Evolutionary conservation across 495 filamentous ascomycete genomes (phyloP).

Genomic region (Penicillium canescens): DNA sequence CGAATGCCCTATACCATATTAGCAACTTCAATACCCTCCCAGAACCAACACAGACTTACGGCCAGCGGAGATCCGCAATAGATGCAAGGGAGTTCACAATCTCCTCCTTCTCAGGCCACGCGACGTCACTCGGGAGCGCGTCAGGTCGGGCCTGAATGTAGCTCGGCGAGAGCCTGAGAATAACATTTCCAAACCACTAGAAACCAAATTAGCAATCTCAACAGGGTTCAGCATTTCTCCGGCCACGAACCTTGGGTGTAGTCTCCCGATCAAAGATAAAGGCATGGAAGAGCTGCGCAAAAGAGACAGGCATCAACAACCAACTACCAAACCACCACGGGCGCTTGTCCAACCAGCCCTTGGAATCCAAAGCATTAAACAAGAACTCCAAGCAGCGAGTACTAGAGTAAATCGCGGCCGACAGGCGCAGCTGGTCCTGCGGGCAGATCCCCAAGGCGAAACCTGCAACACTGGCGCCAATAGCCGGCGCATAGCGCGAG

Average conservation of each 20-base stretch:
- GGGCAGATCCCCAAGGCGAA: slow-evolving; percentile 80
- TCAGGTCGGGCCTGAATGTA: slow-evolving; percentile 77
- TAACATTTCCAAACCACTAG: slow-evolving; percentile 68
- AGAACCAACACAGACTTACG: slow-evolving; percentile 53
- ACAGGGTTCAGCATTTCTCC: not conserved
- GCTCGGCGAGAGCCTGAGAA: slow-evolving; percentile 69
- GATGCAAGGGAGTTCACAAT: slow-evolving; percentile 79
- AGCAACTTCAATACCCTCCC: not conserved
- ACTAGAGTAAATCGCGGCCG: slow-evolving; percentile 74
- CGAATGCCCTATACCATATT: slow-evolving; percentile 56
- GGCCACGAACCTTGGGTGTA: slow-evolving; percentile 60
- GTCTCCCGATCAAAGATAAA: slow-evolving; percentile 92
- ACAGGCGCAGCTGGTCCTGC: slow-evolving; percentile 71
- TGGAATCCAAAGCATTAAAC: slow-evolving; percentile 79
- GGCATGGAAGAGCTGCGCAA: slow-evolving; percentile 87
- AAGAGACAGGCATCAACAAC: slow-evolving; percentile 90
- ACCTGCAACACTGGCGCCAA: slow-evolving; percentile 85
- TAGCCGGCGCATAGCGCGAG: slow-evolving; percentile 77
- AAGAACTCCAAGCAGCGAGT: slow-evolving; percentile 82
- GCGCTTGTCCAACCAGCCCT: slow-evolving; percentile 73
- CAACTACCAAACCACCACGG: slow-evolving; percentile 96
- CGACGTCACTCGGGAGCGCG: slow-evolving; percentile 60
- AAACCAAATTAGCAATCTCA: slow-evolving; percentile 12
- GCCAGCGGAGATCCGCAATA: slow-evolving; percentile 82
- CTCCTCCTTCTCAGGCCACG: slow-evolving; percentile 75